These are phyloP conservation scores for Coniochaeta sp. DNA, from an alignment of 2,329 filamentous ascomycete genomes.

Conservation along the genomic window DNA sequence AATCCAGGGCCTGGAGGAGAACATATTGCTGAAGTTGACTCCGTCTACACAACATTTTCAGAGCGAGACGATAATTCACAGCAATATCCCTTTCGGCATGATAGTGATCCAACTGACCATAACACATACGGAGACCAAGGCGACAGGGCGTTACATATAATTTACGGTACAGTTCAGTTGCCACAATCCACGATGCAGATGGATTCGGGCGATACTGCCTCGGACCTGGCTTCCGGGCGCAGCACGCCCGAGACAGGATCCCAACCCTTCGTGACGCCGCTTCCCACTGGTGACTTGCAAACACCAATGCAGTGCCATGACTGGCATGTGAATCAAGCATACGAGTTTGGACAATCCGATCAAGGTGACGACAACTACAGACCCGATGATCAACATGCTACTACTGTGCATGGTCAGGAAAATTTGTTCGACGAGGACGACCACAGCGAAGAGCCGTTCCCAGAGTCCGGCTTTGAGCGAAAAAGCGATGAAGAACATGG, in stretches of 20 bases:
- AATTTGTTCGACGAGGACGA: slow-evolving; percentile 23
- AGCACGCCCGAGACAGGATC: slow-evolving; percentile 9
- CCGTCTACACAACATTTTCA: neutral
- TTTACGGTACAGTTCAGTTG: neutral
- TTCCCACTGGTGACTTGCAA: slow-evolving; percentile 8
- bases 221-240: neutral
- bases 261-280: slow-evolving; percentile 13
- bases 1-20: no score
- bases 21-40: no score
- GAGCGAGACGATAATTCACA: no score
- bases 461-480: neutral
- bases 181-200: neutral
- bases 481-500: neutral
- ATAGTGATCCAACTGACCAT: neutral
- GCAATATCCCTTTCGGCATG: neutral
- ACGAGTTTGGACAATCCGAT: slow-evolving; percentile 2
- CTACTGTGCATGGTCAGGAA: slow-evolving; percentile 27
- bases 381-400: slow-evolving; percentile 18
- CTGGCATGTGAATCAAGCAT: neutral
- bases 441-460: slow-evolving; percentile 4
- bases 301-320: slow-evolving; percentile 3
- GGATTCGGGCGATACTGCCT: neutral
- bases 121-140: neutral
- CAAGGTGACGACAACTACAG: slow-evolving; percentile 6
- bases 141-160: neutral